Base-by-base conservation (phyloP, 192 early-diverging fungal species). In the Lobulomyces angularis region DNA sequence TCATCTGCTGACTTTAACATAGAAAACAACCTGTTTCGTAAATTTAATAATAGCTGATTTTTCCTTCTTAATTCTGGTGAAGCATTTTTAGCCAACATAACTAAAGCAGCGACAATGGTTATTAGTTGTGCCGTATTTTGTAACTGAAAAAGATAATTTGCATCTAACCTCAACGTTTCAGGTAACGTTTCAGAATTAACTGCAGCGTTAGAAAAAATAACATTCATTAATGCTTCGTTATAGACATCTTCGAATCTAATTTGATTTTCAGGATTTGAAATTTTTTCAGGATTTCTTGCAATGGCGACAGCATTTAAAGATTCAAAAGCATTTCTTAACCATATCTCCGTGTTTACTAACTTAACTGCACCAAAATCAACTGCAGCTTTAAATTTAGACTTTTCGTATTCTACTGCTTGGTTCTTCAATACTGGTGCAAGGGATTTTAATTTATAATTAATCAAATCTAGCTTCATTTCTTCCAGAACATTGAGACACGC, bases 381-480 rank as follows among this genome's bases (percentile, higher is more conserved):
- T 5, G 70, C 52, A n/a, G 62, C 38, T 26, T 56, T 58, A 51
- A 90, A 90, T 38, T 80, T 78, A 1, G 51, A 37, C 18, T 64
- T 56, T 53, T 90, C 88, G 45, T 88, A 88, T 9, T 70, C 71
- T 16, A 82, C 77, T 9, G 83, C 83, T 24, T 81, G 72, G 5
- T 62, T 59, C 49, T 64, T 66, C 22, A 90, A 46, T 47, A 64
- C 62, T 2, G 88, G 85, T 8, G 80, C 64, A 1, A 86, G 56
- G 1, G 62, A 52, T 34, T 65, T 67, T 21, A 90, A 43, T 5
- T 74, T 50, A 55, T 74, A 87, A 56, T 90, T 90, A 21, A 75
- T 61, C n/a, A 88, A 47, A 48, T 90, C 88, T 33, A 86, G 51
- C 35, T 71, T 66, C 88, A 90, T 90, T 8, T 63, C 53, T 18